These are phyloP conservation scores for Eleusine coracana DNA, from an alignment of 176 grass and related monocot species.

Conservation along the genomic window DNA sequence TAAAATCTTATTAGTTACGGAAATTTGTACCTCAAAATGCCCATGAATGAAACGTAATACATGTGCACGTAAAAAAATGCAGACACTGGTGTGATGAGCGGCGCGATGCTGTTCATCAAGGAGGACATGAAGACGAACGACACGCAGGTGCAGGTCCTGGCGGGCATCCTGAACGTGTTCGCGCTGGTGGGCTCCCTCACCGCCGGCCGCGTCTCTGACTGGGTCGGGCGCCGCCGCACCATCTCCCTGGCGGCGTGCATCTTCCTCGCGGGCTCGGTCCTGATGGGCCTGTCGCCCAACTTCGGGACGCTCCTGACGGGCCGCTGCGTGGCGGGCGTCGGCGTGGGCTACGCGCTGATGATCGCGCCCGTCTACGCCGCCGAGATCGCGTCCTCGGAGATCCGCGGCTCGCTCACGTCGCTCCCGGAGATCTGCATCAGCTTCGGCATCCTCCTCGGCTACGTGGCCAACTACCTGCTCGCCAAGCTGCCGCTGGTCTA, in stretches of 20 bases:
- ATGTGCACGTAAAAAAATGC: constrained; percentile 10
- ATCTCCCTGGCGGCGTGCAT: constrained; percentile 47
- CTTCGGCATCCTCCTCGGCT: constrained; percentile 55
- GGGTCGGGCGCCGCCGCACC: constrained; percentile 45
- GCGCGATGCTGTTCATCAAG: constrained; percentile 70
- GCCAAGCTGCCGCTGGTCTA: constrained; percentile 45
- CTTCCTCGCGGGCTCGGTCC: constrained; percentile 44
- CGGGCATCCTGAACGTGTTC: constrained; percentile 56
- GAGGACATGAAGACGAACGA: constrained; percentile 57
- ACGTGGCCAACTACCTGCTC: constrained; percentile 52
- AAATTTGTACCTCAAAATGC: background rate
- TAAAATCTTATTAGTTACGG: background rate
- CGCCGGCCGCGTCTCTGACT: constrained; percentile 57
- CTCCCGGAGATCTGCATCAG: constrained; percentile 65
- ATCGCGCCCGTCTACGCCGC: constrained; percentile 56
- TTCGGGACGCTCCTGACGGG: constrained; percentile 43
- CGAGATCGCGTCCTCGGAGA: constrained; percentile 42
- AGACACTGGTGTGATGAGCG: constrained; percentile 67
- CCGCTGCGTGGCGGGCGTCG: constrained; percentile 51
- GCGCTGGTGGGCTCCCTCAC: constrained; percentile 55
- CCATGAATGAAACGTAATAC: background rate
- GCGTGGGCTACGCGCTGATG: constrained; percentile 61
- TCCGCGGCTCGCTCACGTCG: constrained; percentile 47
- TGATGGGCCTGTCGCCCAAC: constrained; percentile 49
- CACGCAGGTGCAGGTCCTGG: constrained; percentile 52